These are phyloP conservation scores for Coemansia sp. DNA, from an alignment of 192 early-diverging fungal species.

Conservation along the genomic window DNA sequence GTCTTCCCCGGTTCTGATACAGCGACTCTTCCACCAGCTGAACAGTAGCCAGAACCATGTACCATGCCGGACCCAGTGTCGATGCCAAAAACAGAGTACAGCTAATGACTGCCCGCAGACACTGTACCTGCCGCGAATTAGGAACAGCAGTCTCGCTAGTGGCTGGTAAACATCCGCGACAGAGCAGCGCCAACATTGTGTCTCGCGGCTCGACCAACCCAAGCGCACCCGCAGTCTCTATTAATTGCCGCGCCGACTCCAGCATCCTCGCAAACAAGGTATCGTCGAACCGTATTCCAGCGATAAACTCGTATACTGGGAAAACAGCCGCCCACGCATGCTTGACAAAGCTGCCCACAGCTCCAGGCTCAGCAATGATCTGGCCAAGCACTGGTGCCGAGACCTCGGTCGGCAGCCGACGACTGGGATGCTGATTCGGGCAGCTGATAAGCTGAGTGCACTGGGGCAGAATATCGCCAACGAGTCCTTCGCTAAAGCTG, in stretches of 20 bases:
- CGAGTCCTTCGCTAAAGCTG: conserved; percentile 73
- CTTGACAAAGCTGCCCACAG: conserved; percentile 75
- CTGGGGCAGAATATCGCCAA: conserved; percentile 62
- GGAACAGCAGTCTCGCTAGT: background rate
- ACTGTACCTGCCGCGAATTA: conserved; percentile 77
- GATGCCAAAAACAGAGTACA: conserved; percentile 74
- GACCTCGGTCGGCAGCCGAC: background rate
- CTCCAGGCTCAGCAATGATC: conserved; percentile 2
- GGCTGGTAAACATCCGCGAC: conserved; percentile 74
- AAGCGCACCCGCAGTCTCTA: conserved; percentile 78
- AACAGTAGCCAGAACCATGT: conserved; percentile 82
- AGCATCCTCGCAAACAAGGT: conserved; percentile 77
- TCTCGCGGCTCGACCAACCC: conserved; percentile 80
- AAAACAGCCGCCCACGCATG: conserved; percentile 81
- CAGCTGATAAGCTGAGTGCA: conserved; percentile 37
- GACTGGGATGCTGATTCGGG: background rate
- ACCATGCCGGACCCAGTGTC: conserved; percentile 84
- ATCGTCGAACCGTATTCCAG: conserved; percentile 81
- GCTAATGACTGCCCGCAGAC: conserved; percentile 70
- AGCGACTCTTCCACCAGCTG: conserved; percentile 85
- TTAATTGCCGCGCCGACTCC: conserved; percentile 73
- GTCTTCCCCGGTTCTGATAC: conserved; percentile 34
- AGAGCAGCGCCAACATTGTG: conserved; percentile 83
- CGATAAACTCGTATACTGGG: conserved; percentile 73
- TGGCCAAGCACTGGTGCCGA: conserved; percentile 14